Evolutionary conservation across 805 yeast species (phyloP).

Genomic region (Zygoascus ofunaensis): DNA sequence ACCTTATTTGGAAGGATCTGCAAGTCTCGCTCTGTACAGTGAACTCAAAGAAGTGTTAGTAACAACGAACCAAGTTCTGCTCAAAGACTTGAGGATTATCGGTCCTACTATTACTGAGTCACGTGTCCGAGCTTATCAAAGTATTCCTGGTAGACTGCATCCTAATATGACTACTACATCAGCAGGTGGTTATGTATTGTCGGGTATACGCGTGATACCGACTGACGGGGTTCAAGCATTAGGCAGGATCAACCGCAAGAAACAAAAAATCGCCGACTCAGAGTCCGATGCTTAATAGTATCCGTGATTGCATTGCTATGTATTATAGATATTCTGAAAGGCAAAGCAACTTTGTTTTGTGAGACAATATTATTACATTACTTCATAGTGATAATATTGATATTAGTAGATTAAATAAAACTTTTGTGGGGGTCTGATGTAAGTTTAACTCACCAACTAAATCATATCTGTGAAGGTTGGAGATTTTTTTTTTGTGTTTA

Average conservation of each 20-base stretch:
- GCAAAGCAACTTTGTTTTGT: no score
- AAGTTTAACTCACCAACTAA: no score
- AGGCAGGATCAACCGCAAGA: slow-evolving; percentile 35
- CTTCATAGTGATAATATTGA: no score
- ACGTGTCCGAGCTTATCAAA: slow-evolving; percentile 78
- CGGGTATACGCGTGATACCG: slow-evolving; percentile 75
- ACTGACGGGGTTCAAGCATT: slow-evolving; percentile 58
- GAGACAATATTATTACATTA: no score
- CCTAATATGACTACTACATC: slow-evolving; percentile 92
- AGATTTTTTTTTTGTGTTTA: no score
- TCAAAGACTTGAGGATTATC: slow-evolving; percentile 58
- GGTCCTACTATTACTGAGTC: slow-evolving; percentile 81
- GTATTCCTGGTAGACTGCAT: slow-evolving; percentile 87
- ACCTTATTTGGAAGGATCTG: slow-evolving; percentile 67
- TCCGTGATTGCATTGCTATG: no score
- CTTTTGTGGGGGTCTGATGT: no score
- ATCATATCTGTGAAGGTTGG: no score
- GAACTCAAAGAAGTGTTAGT: slow-evolving; percentile 74
- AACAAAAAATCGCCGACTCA: slow-evolving; percentile 8
- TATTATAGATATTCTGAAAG: no score
- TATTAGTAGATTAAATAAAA: no score
- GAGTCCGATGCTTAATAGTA: no score
- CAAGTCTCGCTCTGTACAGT: slow-evolving; percentile 76
- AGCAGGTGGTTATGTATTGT: slow-evolving; percentile 80
- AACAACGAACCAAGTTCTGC: slow-evolving; percentile 60